Percentiles rank a stretch among this genome's conserved stretches.
phyloP scores from a whole-genome alignment of 208 protist genomes.

The Zelonia costaricensis region DNA sequence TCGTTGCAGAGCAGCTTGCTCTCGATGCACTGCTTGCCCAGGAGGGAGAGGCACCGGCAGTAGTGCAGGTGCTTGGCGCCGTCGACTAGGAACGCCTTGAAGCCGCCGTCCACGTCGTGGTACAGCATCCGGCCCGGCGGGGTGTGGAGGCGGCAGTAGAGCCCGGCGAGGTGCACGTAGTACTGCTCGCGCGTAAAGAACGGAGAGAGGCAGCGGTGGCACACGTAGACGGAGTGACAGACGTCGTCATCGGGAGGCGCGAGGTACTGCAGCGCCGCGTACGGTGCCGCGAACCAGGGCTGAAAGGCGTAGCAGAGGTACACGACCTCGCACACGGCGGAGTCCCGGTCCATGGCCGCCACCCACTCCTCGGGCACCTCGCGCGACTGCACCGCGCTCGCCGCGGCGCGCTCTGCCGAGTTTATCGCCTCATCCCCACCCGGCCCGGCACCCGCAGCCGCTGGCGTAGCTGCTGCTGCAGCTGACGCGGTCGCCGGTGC shows the following conservation, averaged over 20 bases:
- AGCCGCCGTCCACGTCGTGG: conserved; percentile 34
- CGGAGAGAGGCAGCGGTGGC: conserved; percentile 68
- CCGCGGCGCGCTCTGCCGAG: not conserved
- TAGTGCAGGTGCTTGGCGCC: conserved; percentile 74
- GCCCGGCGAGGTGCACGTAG: conserved; percentile 40
- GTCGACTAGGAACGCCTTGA: conserved; percentile 55
- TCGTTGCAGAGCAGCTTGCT: conserved; percentile 71
- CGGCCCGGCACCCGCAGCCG: not conserved
- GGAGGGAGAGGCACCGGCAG: conserved; percentile 50
- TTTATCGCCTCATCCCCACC: not conserved
- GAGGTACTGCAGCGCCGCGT: conserved; percentile 52
- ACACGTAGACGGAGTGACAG: conserved; percentile 69
- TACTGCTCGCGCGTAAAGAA: conserved; percentile 58
- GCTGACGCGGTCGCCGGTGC: not conserved
- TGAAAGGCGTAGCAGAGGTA: conserved; percentile 68
- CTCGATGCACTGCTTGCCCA: conserved; percentile 71
- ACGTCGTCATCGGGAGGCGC: conserved; percentile 48
- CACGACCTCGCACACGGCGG: conserved; percentile 56
- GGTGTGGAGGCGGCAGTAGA: conserved; percentile 42
- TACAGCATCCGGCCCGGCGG: conserved; percentile 62
- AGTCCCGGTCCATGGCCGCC: conserved; percentile 54
- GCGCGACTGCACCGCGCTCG: not conserved
- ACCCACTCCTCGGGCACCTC: conserved; percentile 49
- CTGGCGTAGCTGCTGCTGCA: not conserved
- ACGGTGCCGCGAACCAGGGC: conserved; percentile 66